Conservation (phyloP, 371 early-diverging fungal species). For the Syncephalis fuscata region DNA sequence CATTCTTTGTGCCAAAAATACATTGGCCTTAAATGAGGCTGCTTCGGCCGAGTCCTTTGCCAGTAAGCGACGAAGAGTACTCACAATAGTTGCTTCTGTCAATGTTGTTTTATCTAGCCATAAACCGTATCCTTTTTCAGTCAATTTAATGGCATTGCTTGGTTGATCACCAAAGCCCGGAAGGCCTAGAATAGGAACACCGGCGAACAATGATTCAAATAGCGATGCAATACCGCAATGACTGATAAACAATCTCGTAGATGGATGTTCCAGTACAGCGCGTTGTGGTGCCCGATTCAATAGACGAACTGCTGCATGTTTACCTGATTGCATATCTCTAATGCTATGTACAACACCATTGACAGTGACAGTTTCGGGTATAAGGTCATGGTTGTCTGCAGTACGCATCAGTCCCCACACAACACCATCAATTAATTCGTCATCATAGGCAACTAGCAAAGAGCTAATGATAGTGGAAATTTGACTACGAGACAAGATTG, state of each 20-base stretch:
- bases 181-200: not conserved
- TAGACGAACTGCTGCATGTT: slow-evolving; percentile 1
- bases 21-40: not conserved
- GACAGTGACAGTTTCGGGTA: not conserved
- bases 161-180: slow-evolving; percentile 4
- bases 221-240: slow-evolving; percentile 4
- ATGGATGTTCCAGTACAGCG: slow-evolving; percentile 3
- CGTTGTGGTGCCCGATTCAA: not conserved
- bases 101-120: not conserved
- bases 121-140: not conserved
- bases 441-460: not conserved
- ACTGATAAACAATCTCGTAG: slow-evolving; percentile 2
- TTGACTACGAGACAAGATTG: not conserved
- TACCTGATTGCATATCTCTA: not conserved
- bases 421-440: slow-evolving; percentile 2
- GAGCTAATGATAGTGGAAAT: not conserved
- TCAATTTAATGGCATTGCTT: not conserved
- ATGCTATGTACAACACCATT: not conserved
- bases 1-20: not conserved
- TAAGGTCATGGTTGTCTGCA: not conserved
- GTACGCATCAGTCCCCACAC: slow-evolving; percentile 3
- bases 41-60: not conserved
- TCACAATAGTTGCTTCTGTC: not conserved
- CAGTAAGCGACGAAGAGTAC: not conserved
- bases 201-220: slow-evolving; percentile 1